Evolutionary conservation across 2,329 filamentous ascomycete genomes (phyloP), one percentile per base, ranked within the genome.

Genomic region (Trichophyton rubrum): DNA sequence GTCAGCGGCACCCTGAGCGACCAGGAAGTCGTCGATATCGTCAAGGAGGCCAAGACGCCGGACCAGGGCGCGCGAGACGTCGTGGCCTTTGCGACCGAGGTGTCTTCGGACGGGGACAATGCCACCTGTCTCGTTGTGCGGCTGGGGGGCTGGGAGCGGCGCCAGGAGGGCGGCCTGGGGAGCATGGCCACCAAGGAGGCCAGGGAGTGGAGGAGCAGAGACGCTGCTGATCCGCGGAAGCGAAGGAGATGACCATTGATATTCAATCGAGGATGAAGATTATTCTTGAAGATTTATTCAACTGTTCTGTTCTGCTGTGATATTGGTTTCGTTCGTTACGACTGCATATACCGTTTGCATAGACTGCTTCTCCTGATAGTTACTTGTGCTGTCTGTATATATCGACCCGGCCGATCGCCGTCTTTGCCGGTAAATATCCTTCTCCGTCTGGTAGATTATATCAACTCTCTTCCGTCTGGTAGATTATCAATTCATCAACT

Each of bases 1-100:
- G 85, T 99, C 8, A 92, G 86, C 20, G 92, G 89, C 5, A 88
- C 88, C 15, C 78, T 97, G 22, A 84, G 82, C 60, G 93, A 99
- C 70, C 92, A 97, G 75, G 93, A 99, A 75, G 90, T 97, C 63
- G 91, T 96, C 33, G 93, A 99, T 71, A 85, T 97, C 35, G 81
- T 97, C 68, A 97, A 97, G 73, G 93, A 99, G 74, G 89, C 90
- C 3, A 85, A 81, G 69, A 97, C 92, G 0, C 93, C 93, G 0
- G 92, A 96, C 66, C 84, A 95, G 70, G 93, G 85, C 2, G 85
- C 90, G 1, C 81, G 80, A 62, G 84, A 86, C 63, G 83, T 99
- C 6, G 89, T 96, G 30, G 83, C 84, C 60, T 96, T 93, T 73
- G 90, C 92, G 0, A 93, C 89, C 0, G 93, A 97, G 74, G 88